Base-by-base conservation (phyloP, 306 rosid genomes). In the Castanospermum australe region DNA sequence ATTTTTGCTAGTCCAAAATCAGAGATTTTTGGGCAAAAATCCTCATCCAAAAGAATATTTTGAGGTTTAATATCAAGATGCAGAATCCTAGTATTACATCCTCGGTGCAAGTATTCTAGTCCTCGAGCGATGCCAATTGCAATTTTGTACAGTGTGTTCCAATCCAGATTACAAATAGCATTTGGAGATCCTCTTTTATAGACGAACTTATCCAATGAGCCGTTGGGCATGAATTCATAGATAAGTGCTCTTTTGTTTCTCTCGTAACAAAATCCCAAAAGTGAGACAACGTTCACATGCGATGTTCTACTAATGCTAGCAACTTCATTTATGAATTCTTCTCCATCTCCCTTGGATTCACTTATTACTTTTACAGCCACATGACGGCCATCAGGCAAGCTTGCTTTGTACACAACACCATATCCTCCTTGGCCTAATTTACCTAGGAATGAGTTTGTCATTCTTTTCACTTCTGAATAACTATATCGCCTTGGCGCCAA, bases 241-340 rank as follows among this genome's bases (percentile, higher is more conserved):
- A 88, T 71, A 1, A 88, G 8, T 4, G 86, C 92, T 71, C 80
- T 85, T 75, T 60, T 88, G 1, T 17, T 71, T 54, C 2, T 36
- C 18, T 82, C 84, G 14, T 68, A 79, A 51, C 87, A 79, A 41
- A 79, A 88, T 1, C 88, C 90, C 12, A 67, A 10, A 35, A 88
- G 87, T 9, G 73, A 54, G 17, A 86, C 87, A 55, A 86, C 15
- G 12, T 88, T 86, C 14, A 81, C 79, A 33, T 84, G 86, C 1
- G 86, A 86, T 6, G 88, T 75, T 76, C 80, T 71, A 1, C 82
- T 85, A 42, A 88, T 88, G 42, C 87, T 85, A 0, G 54, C 84
- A 36, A 88, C 86, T 74, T 88, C 89, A 39, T 88, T 85, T 8
- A 85, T 59, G 32, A 88, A 83, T 13, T 88, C 89, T 66, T 85